Evolutionary conservation across 179 eudicot species (phyloP).

Genomic region (Amaranthus tricolor): DNA sequence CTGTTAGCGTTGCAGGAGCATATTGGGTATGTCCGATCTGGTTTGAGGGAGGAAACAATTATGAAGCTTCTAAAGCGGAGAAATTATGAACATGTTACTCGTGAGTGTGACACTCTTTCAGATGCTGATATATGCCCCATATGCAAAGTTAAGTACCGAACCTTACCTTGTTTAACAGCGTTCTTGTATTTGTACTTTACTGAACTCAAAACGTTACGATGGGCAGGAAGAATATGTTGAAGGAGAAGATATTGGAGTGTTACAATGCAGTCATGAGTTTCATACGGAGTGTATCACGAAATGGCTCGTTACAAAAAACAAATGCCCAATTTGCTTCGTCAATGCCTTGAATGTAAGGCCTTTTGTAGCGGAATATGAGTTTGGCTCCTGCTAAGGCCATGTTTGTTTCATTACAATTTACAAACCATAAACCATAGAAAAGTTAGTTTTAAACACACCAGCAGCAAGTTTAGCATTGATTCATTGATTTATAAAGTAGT

Average conservation of each 20-base stretch:
- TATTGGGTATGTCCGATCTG: constrained; percentile 2
- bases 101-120: neutral
- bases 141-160: constrained; percentile 19
- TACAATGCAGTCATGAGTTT: constrained; percentile 29
- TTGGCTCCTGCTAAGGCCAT: too few relatives aligned
- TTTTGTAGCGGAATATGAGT: neutral
- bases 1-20: constrained; percentile 6
- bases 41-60: constrained; percentile 16
- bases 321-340: constrained; percentile 23
- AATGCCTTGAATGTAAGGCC: constrained; percentile 3
- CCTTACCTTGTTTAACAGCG: neutral
- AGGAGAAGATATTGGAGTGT: constrained; percentile 19
- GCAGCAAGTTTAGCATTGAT: neutral
- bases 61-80: constrained; percentile 5
- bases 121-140: constrained; percentile 12
- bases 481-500: neutral
- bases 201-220: constrained; percentile 6
- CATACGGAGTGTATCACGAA: constrained; percentile 23
- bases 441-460: neutral
- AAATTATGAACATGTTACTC: neutral
- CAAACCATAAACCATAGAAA: neutral
- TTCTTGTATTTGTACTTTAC: neutral
- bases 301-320: constrained; percentile 19
- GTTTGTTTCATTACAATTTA: too few relatives aligned
- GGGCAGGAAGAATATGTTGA: constrained; percentile 21